Evolutionary conservation across 176 grass and related monocot species (phyloP).

Genomic region (Tillandsia fasciculata): DNA sequence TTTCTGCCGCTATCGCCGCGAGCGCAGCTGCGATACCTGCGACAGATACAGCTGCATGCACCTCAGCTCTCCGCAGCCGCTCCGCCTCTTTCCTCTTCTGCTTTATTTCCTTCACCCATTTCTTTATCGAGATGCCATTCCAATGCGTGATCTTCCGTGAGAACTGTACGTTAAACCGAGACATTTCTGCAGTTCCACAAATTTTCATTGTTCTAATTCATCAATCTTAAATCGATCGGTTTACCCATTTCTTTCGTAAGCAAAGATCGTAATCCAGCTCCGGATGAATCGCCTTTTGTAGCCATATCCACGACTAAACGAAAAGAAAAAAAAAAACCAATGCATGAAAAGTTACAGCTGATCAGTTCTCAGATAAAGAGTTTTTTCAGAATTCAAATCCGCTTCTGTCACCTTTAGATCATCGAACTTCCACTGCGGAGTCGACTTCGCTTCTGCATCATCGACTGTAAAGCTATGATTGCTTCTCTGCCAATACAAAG

Average conservation of each 20-base stretch:
- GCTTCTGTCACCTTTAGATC: constrained; percentile 60
- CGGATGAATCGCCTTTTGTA: constrained; percentile 97
- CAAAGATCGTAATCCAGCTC: constrained; percentile 82
- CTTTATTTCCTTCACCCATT: constrained; percentile 96
- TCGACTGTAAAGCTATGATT: constrained; percentile 49
- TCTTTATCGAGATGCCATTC: constrained; percentile 76
- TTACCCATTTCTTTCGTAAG: constrained; percentile 89
- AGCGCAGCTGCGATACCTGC: constrained; percentile 80
- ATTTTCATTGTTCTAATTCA: too few species aligned
- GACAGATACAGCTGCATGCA: constrained; percentile 83
- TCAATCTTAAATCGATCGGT: too few species aligned
- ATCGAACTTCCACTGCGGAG: constrained; percentile 60
- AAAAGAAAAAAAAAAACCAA: not conserved
- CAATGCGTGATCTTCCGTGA: constrained; percentile 69
- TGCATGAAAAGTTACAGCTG: not conserved
- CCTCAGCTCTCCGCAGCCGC: constrained; percentile 70
- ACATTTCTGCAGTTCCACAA: too few species aligned
- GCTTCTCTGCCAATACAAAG: constrained; percentile 34
- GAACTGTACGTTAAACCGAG: constrained; percentile 39
- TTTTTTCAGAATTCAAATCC: not conserved
- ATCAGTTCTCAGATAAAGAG: not conserved
- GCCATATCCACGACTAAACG: constrained; percentile 86
- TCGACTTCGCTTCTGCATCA: constrained; percentile 29
- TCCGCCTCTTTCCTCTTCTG: constrained; percentile 83
- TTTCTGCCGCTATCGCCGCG: constrained; percentile 71